These are phyloP conservation scores for Erythrophleum fordii DNA, from an alignment of 306 rosid species.

Conservation along the genomic window DNA sequence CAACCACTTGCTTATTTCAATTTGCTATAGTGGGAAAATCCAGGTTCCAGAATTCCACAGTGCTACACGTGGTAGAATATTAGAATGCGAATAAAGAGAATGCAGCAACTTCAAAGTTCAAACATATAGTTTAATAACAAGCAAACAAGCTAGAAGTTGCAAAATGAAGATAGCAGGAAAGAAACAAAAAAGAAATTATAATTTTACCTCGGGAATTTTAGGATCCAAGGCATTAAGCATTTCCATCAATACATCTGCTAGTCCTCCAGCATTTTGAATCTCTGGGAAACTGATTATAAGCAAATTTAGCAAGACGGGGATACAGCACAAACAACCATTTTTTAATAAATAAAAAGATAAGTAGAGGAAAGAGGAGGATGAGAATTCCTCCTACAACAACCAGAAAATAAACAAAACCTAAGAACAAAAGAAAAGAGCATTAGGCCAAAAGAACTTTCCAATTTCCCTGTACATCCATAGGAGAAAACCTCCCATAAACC, in stretches of 20 bases:
- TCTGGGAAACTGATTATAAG: conserved; percentile 65
- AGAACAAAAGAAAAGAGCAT: background rate
- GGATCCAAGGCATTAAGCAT: conserved; percentile 90
- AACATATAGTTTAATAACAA: conserved; percentile 31
- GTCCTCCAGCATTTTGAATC: conserved; percentile 81
- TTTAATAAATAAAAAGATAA: background rate
- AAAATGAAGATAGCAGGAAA: conserved; percentile 27
- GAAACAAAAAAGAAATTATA: background rate
- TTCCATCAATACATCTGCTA: conserved; percentile 85
- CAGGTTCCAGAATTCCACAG: background rate
- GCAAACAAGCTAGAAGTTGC: conserved; percentile 34
- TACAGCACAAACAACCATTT: conserved; percentile 29
- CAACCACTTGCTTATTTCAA: background rate
- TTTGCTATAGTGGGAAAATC: background rate
- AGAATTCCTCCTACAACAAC: background rate
- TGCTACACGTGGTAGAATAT: background rate
- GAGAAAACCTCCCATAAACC: background rate
- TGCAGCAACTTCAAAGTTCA: conserved; percentile 31
- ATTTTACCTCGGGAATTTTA: conserved; percentile 68
- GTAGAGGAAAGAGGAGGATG: background rate
- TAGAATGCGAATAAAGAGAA: conserved; percentile 13
- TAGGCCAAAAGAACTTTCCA: conserved; percentile 28
- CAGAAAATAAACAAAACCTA: background rate
- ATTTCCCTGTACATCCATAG: conserved; percentile 5
- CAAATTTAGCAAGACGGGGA: conserved; percentile 31